Conservation (phyloP, 441 rosid species). For the Iberis amara region DNA sequence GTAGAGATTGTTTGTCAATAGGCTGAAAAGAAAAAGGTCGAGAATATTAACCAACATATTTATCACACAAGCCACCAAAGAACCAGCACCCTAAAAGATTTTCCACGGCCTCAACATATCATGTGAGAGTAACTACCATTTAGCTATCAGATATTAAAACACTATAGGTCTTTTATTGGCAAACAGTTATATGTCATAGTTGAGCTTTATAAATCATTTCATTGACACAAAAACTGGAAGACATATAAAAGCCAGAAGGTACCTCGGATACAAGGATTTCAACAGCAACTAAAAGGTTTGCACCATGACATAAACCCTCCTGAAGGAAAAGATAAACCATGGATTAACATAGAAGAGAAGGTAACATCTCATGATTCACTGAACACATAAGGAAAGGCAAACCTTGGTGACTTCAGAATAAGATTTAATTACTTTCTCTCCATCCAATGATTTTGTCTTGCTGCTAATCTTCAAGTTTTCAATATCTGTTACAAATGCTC, state of each 20-base stretch:
- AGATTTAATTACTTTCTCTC: conserved; percentile 47
- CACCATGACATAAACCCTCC: conserved; percentile 79
- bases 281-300: conserved; percentile 77
- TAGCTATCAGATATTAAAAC: no score
- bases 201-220: no score
- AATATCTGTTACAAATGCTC: conserved; percentile 92
- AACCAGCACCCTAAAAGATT: background rate
- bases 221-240: background rate
- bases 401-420: conserved; percentile 72
- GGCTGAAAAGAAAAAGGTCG: conserved; percentile 43
- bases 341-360: conserved; percentile 20
- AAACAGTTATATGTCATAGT: no score
- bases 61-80: background rate
- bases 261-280: conserved; percentile 92
- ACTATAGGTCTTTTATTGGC: no score
- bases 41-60: no score
- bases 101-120: no score
- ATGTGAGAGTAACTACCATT: no score
- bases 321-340: conserved; percentile 33
- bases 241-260: conserved; percentile 20
- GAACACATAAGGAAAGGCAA: conserved; percentile 28
- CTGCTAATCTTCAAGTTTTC: conserved; percentile 87
- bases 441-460: conserved; percentile 77
- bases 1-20: conserved; percentile 77
- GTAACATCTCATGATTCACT: conserved; percentile 6